A percentile compares a stretch with the other conserved stretches of the same genome.
These are phyloP conservation scores for Adansonia gregorii DNA, from an alignment of 441 rosid genomes.

Conservation along the genomic window DNA sequence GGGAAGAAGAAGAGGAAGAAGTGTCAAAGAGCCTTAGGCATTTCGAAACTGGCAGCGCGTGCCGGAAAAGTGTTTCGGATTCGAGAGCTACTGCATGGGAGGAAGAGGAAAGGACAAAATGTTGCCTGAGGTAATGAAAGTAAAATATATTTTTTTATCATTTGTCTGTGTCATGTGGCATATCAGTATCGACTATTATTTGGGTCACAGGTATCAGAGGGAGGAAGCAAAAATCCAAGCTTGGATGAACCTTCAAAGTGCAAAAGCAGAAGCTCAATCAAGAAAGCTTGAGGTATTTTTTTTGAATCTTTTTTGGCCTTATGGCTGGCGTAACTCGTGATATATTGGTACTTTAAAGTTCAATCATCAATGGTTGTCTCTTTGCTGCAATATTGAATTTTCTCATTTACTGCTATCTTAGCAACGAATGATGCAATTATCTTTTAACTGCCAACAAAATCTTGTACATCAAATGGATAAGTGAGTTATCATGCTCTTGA, in stretches of 20 bases:
- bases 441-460: background rate
- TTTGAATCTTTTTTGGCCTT: conserved; percentile 12
- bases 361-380: conserved; percentile 6
- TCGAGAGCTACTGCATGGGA: conserved; percentile 70
- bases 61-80: conserved; percentile 56
- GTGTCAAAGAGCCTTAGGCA: conserved; percentile 88
- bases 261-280: conserved; percentile 95
- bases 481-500: background rate
- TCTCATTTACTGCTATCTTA: background rate
- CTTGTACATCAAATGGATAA: background rate
- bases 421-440: background rate
- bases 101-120: conserved; percentile 76
- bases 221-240: conserved; percentile 95
- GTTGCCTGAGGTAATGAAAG: conserved; percentile 64
- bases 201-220: conserved; percentile 68
- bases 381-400: background rate
- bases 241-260: conserved; percentile 90
- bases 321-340: background rate
- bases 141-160: background rate
- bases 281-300: conserved; percentile 81
- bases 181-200: conserved; percentile 20
- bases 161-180: background rate
- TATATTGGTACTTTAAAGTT: background rate
- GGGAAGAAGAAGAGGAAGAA: conserved; percentile 95
- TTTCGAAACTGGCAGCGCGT: conserved; percentile 56